Evolutionary conservation across 495 filamentous ascomycete genomes (phyloP).

Genomic region (Trichoderma reesei): DNA sequence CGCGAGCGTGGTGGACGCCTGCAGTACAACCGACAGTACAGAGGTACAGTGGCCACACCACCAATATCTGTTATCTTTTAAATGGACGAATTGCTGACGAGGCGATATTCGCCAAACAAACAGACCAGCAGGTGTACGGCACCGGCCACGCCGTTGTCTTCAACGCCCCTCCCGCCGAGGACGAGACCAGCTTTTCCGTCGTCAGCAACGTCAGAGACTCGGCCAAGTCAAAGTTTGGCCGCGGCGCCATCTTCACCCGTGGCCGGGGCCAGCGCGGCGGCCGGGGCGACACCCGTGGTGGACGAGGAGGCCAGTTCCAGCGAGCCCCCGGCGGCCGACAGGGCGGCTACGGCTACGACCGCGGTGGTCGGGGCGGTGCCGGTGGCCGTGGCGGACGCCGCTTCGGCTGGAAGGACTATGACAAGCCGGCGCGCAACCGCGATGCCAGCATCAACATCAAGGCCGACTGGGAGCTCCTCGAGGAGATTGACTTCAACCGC

Average conservation of each 20-base stretch:
- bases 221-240: slow-evolving; percentile 76
- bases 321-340: slow-evolving; percentile 33
- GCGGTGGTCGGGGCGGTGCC: slow-evolving; percentile 50
- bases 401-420: slow-evolving; percentile 98
- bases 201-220: slow-evolving; percentile 87
- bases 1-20: slow-evolving; percentile 68
- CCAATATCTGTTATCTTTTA: not conserved
- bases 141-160: slow-evolving; percentile 81
- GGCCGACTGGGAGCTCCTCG: slow-evolving; percentile 86
- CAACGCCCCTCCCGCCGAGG: slow-evolving; percentile 80
- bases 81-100: not conserved
- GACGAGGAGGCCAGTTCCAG: slow-evolving; percentile 48
- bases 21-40: slow-evolving; percentile 83
- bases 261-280: slow-evolving; percentile 74
- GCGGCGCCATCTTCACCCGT: slow-evolving; percentile 77
- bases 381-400: slow-evolving; percentile 62
- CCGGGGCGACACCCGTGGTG: slow-evolving; percentile 57
- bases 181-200: slow-evolving; percentile 95
- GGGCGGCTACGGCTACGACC: slow-evolving; percentile 46
- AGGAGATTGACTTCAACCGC: slow-evolving; percentile 97
- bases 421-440: slow-evolving; percentile 93
- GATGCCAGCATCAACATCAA: slow-evolving; percentile 92
- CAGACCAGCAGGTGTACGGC: slow-evolving; percentile 95
- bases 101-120: not conserved
- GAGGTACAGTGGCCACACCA: slow-evolving; percentile 50